Percentiles rank a stretch among this genome's conserved stretches.
Evolutionary conservation across 768 basidiomycete genomes (phyloP).

Genomic region (Mycena belliarum): DNA sequence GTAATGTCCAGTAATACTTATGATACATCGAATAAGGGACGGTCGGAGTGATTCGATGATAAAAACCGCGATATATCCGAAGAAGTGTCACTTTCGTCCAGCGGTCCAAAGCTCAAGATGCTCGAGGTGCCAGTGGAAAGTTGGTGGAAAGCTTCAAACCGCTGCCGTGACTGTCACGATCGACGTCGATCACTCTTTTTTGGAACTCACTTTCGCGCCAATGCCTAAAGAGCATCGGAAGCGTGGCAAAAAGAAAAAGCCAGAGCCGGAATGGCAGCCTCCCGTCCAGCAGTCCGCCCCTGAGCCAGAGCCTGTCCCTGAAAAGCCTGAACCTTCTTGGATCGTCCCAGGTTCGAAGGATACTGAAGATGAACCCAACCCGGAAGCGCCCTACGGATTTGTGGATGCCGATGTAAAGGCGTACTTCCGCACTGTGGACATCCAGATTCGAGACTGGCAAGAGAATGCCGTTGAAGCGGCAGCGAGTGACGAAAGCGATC

Average conservation of each 20-base stretch:
- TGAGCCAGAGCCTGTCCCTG: constrained; percentile 17
- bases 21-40: too few species aligned
- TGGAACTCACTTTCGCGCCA: not conserved
- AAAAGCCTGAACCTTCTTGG: constrained; percentile 64
- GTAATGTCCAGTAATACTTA: too few species aligned
- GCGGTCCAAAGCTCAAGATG: too few species aligned
- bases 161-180: too few species aligned
- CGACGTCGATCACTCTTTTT: too few species aligned
- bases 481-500: constrained; percentile 56
- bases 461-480: constrained; percentile 44
- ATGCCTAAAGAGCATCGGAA: constrained; percentile 81
- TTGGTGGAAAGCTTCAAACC: too few species aligned
- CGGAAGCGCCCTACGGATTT: constrained; percentile 85
- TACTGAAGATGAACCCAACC: constrained; percentile 41
- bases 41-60: too few species aligned
- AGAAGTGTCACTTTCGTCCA: too few species aligned
- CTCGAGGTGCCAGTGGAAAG: too few species aligned
- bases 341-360: constrained; percentile 48
- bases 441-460: constrained; percentile 88
- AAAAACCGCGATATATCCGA: too few species aligned
- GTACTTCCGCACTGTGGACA: constrained; percentile 88
- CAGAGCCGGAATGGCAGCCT: constrained; percentile 42
- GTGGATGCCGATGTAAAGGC: constrained; percentile 90
- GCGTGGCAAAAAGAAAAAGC: constrained; percentile 66
- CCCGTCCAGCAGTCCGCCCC: constrained; percentile 27